Evolutionary conservation across 495 filamentous ascomycete genomes (phyloP), one percentile per base, ranked within the genome.

Genomic region (Podospora comata): DNA sequence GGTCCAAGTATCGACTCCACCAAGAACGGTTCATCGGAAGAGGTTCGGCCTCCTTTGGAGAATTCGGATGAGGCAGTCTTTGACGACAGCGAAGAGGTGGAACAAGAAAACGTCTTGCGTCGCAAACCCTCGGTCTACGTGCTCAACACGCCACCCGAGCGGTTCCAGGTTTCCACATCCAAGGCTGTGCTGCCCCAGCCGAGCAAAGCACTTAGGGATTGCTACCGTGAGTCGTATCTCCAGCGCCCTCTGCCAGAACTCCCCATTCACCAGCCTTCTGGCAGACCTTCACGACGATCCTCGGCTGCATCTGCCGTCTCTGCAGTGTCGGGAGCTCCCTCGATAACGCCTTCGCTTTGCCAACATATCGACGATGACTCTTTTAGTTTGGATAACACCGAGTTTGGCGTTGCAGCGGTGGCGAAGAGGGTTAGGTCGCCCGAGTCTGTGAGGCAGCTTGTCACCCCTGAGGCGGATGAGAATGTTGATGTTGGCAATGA

Each of bases 201-300:
- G 66, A 75, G 73, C 60, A 74, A 71, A 72, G 69, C 54, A 7
- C 44, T 53, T 16, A 67, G 70, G 59, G 71, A 70, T 64, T 73
- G 18, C 26, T 75, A 39, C 28, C n/a, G 57, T 28, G 66, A 71
- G n/a, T 67, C 76, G 13, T 75, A 78, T 56, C 64, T 79, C 30
- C 78, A 79, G 64, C 75, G 81, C 0, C 80, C 81, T n/a, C 62
- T 85, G 5, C 83, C 83, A n/a, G 76, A 81, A 67, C 73, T 83
- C 2, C 79, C 79, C 2, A 11, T 55, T 1, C 69, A 68, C 5
- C 62, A 70, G 56, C 71, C 32, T 9, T 32, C 7, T 1, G 20
- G 57, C 18, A n/a, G 55, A 20, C 55, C 58, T n/a, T 66, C 60
- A 5, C 62, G 70, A 39, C 68, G 70, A 32, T 57, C 67, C 16